Conservation (phyloP, 2,329 filamentous ascomycete genomes). For the Hymenoscyphus scutula region DNA sequence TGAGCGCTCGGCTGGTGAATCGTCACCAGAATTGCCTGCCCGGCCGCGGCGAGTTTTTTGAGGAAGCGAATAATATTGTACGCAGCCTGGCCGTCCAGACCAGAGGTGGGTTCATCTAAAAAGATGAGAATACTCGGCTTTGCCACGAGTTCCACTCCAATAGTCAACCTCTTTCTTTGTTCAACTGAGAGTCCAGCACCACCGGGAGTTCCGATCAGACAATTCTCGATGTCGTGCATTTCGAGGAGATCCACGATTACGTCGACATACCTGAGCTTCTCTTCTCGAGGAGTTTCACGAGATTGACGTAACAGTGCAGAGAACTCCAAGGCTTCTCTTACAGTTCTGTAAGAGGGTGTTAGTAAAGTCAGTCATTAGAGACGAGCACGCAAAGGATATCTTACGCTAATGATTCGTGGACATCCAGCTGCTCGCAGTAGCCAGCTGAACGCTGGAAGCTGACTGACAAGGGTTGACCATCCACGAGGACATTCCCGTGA, state of each 20-base stretch:
- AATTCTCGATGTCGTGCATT: conserved; percentile 63
- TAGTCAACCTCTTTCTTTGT: conserved; percentile 57
- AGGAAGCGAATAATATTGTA: conserved; percentile 61
- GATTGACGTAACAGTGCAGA: conserved; percentile 5
- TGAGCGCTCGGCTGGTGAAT: conserved; percentile 51
- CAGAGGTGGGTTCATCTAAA: conserved; percentile 56
- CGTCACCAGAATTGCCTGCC: conserved; percentile 50
- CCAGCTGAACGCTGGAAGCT: conserved; percentile 69
- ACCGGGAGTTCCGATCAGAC: conserved; percentile 62
- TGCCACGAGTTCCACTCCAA: conserved; percentile 53
- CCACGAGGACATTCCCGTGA: conserved; percentile 67
- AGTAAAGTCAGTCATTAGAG: too few species aligned
- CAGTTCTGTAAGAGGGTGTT: too few species aligned
- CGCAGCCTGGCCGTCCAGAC: conserved; percentile 58
- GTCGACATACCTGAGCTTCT: conserved; percentile 80
- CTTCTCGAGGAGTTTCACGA: conserved; percentile 34
- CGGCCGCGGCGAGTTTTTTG: conserved; percentile 52
- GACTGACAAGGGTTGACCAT: conserved; percentile 57
- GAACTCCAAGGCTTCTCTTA: conserved; percentile 64
- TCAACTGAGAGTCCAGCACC: conserved; percentile 43
- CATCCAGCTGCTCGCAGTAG: conserved; percentile 70
- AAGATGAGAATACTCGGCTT: conserved; percentile 56
- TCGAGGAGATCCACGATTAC: conserved; percentile 63
- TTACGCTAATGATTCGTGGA: too few species aligned
- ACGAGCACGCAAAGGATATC: too few species aligned